Evolutionary conservation across 1,284 basidiomycete genomes (phyloP), one percentile per base, ranked within the genome.

Genomic region (Rhodotorula sp.): DNA sequence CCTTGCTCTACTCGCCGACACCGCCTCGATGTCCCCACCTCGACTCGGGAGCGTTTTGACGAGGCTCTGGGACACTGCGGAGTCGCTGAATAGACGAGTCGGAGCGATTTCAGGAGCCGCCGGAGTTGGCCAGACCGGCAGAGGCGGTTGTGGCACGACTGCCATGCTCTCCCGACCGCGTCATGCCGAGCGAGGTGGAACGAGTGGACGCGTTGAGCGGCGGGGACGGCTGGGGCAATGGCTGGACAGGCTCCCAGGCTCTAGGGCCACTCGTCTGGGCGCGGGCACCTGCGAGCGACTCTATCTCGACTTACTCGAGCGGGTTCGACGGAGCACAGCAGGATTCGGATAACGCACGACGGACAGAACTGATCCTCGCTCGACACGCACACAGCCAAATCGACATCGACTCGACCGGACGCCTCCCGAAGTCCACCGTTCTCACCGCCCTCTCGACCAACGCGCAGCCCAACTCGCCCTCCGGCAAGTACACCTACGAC

Each of bases 401-500:
- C 76, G 85, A 87, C 73, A 91, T 92, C 62, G 91, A 95, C 77
- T 87, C 88, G 24, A 90, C 90, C 48, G 93, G 93, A 51, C 86
- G 91, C 40, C 83, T 95, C 47, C 89, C 93, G 80, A 94, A 96
- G 79, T 83, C 88, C 46, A 83, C 86, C 8, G 89, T 92, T 24
- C 84, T 96, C 59, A 88, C 89, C 6, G 85, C 88, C 7, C 79
- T 96, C 55, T 71, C 68, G 5, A 65, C 69, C 37, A 64, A 68
- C 34, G 63, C 69, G 18, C 44, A 48, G 37, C 30, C 63, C 28
- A 56, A 59, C 5, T 88, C 94, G 78, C 80, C 86, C 28, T 86
- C 85, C 44, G 92, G 92, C 65, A 87, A 93, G 78, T 83, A 82
- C 46, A 91, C 90, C n/a, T 96, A 96, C 78, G 94, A 97, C 83